Percentiles rank a stretch among this genome's conserved stretches.
Conservation (phyloP, 1,139 yeast species). For the Yamadazyma songkhlaensis region DNA sequence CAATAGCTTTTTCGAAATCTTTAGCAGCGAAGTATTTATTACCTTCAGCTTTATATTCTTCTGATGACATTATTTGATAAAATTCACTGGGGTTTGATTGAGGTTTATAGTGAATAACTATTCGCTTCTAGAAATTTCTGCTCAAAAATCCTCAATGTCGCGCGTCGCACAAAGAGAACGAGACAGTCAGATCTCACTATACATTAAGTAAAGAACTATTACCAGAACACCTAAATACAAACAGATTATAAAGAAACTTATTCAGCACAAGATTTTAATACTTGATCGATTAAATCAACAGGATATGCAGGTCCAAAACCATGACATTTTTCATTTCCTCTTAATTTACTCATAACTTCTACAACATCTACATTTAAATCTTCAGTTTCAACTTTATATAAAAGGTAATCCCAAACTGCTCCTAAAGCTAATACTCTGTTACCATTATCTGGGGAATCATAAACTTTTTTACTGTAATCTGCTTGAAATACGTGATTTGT, state of each 20-base stretch:
- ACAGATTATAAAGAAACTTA: neutral
- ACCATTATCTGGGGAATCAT: constrained; percentile 34
- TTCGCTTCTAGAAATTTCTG: constrained; percentile 6
- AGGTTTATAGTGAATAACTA: neutral
- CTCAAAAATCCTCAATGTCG: neutral
- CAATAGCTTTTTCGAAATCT: constrained; percentile 78
- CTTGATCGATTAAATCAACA: constrained; percentile 43
- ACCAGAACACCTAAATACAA: constrained; percentile 1
- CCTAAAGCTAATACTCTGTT: constrained; percentile 62
- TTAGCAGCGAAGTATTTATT: constrained; percentile 90
- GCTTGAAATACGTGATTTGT: constrained; percentile 19
- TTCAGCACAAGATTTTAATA: constrained; percentile 15
- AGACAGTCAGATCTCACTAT: neutral
- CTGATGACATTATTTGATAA: constrained; percentile 45
- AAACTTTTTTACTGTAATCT: constrained; percentile 25
- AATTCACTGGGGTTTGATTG: constrained; percentile 2
- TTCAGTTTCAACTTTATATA: constrained; percentile 41
- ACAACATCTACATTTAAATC: constrained; percentile 51
- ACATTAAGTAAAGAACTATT: constrained; percentile 1
- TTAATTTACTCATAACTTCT: constrained; percentile 54
- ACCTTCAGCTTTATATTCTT: constrained; percentile 78
- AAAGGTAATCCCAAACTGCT: constrained; percentile 80
- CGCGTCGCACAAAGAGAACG: neutral
- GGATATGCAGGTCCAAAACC: constrained; percentile 84
- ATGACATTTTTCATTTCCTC: constrained; percentile 73